Base-by-base conservation (phyloP, 2,329 filamentous ascomycete genomes). In the Aspergillus thermomutatus region DNA sequence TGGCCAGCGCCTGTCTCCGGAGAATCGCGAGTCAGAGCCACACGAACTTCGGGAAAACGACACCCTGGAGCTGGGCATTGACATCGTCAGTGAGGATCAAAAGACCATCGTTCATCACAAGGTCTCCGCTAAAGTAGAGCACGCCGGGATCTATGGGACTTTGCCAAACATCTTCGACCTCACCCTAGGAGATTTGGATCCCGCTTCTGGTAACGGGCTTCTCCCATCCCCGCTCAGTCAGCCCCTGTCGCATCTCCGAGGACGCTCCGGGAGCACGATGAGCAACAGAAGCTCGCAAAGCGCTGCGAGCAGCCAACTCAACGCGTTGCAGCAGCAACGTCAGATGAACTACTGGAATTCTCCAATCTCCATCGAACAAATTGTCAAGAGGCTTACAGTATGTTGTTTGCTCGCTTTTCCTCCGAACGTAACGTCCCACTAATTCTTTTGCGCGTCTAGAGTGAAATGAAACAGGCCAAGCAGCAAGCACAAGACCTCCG, bases 71-170 rank as follows among this genome's bases (percentile, higher is more conserved):
- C 82, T 99, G 37, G 94, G 94, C 55, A 99, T 99, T 67, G 94
- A 99, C 71, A 99, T 99, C 69, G 93, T 99, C 52, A 96, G 91
- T 74, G 94, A 99, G 73, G 94, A 99, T 72, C 93, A 97, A 73
- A 97, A 96, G 77, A 97, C 92, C 0, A 92, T 99, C 27, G 92
- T 99, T 14, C 94, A 99, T 71, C 94, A 97, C 79, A 99, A 99
- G 72, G 94, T 99, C 49, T 92, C 93, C 21, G 92, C 94, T 55
- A 95, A 95, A 72, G 92, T 99, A 55, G 94, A 99, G 73, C 91
- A 97, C 76, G 92, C 94, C 41, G 94, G 94, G 6, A 88, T 93
- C 62, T 84, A 92, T 61, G 87, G 83, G 47, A 65, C 66, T 5
- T 83, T 87, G 10, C 90, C 84, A 65, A 95, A 90, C 69, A 84